These are phyloP conservation scores for Cyclocybe cylindracea DNA, from an alignment of 768 basidiomycete genomes.

Conservation along the genomic window DNA sequence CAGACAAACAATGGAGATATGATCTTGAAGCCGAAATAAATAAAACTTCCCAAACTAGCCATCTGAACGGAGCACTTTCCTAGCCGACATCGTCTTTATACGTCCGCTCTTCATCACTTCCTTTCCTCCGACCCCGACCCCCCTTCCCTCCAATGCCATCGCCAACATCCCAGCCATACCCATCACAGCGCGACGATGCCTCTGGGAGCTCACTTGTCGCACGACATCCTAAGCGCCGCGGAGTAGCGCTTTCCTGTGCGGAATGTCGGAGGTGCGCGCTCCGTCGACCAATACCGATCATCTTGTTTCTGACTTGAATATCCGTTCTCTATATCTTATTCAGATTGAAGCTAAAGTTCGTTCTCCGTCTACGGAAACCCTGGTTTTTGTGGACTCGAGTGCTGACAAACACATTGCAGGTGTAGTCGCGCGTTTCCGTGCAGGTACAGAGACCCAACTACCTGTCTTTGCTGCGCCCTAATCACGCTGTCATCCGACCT, in stretches of 20 bases:
- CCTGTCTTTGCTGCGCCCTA: constrained; percentile 3
- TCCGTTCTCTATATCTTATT: constrained; percentile 14
- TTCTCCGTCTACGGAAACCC: constrained; percentile 13
- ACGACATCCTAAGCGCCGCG: constrained; percentile 49
- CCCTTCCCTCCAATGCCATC: constrained; percentile 26
- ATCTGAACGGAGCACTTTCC: constrained; percentile 26
- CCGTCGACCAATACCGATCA: constrained; percentile 12
- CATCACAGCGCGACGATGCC: constrained; percentile 21
- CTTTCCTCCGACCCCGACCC: constrained; percentile 2
- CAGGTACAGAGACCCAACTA: constrained; percentile 37
- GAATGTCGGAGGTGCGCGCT: constrained; percentile 63
- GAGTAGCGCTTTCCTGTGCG: constrained; percentile 61
- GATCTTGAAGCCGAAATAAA: constrained; percentile 8
- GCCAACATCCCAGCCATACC: constrained; percentile 22
- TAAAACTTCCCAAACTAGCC: constrained; percentile 9
- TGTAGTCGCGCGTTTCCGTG: constrained; percentile 70
- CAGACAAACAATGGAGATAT: constrained; percentile 10
- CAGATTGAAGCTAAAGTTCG: constrained; percentile 70
- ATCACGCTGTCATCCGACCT: constrained; percentile 14
- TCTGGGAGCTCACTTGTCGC: constrained; percentile 31
- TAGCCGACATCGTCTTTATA: constrained; percentile 20
- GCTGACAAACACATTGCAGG: constrained; percentile 27
- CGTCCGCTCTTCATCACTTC: constrained; percentile 12
- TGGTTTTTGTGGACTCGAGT: constrained; percentile 11
- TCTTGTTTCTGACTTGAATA: constrained; percentile 11